A percentile compares a stretch with the other conserved stretches of the same genome.
These are phyloP conservation scores for Ceratocystis cacaofunesta DNA, from an alignment of 2,329 filamentous ascomycete species.

Conservation along the genomic window DNA sequence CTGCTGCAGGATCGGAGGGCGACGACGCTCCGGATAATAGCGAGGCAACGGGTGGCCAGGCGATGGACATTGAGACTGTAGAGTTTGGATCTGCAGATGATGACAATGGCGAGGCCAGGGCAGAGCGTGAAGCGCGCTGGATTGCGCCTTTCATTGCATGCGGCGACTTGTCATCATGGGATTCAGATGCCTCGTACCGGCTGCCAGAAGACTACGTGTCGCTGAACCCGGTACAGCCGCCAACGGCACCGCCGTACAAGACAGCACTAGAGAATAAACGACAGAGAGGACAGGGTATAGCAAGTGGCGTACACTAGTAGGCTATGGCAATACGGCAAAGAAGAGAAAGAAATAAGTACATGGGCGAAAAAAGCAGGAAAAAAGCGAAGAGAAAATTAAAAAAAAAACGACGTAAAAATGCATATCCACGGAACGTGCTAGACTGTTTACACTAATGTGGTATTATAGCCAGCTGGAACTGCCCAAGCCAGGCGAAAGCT, in stretches of 20 bases:
- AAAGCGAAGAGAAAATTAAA: background rate
- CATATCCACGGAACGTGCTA: background rate
- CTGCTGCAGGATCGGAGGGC: constrained; percentile 33
- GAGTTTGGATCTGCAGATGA: constrained; percentile 21
- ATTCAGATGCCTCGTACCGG: constrained; percentile 88
- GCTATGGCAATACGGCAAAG: background rate
- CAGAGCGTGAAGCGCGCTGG: constrained; percentile 42
- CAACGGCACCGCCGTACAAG: constrained; percentile 90
- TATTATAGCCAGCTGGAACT: background rate
- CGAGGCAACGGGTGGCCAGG: constrained; percentile 13
- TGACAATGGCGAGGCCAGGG: background rate
- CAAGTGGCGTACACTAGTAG: constrained; percentile 36
- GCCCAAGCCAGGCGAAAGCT: background rate
- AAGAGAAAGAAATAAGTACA: constrained; percentile 16
- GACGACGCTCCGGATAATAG: background rate
- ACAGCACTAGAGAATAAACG: constrained; percentile 66
- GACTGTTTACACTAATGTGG: background rate
- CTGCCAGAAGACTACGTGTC: constrained; percentile 75
- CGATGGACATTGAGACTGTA: constrained; percentile 14
- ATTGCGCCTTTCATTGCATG: constrained; percentile 96
- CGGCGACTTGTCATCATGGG: constrained; percentile 84
- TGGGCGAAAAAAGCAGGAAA: background rate
- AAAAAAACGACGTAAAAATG: background rate
- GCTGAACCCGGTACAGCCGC: constrained; percentile 84
- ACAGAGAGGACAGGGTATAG: constrained; percentile 59